Evolutionary conservation across 306 rosid species (phyloP), one percentile per base, ranked within the genome.

Genomic region (Medicago arabica): DNA sequence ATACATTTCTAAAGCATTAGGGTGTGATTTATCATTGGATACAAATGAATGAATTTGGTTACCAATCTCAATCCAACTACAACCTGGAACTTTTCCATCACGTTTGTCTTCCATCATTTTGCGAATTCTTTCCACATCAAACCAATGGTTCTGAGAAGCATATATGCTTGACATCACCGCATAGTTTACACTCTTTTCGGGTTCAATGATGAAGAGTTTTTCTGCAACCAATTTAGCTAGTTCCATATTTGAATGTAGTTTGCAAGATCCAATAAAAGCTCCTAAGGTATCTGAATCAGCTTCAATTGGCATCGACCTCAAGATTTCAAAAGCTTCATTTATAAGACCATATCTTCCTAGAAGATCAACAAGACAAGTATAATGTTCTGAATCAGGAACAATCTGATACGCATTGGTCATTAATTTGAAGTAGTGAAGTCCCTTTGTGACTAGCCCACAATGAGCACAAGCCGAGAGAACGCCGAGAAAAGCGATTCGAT

Each of bases 181-280:
- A 69, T 86, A 89, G 79, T 88, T 89, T n/a, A 81, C 92, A 71
- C 67, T 65, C 58, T 80, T 73, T 57, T 81, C 83, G 18, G 96
- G 91, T 74, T 91, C 92, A 23, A 80, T 80, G 36, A 64, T 63
- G 53, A 83, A 83, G 41, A 88, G 87, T 82, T 85, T 87, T 63
- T 87, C 84, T 69, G 87, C 90, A 17, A 94, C 92, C 89, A 87
- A 85, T 77, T 83, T 72, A 28, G 91, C 90, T 13, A 93, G 34
- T 71, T 34, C 74, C 23, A 83, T 59, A 67, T 89, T 81, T 57
- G 88, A 81, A 79, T 93, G 86, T 57, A 86, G 76, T 70, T 85
- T 88, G 75, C 97, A 93, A 21, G 93, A 92, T 53, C 90, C 96
- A 39, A 89, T 74, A 66, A 93, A 88, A 38, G 98, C 97, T 64